Conservation (phyloP, 2,329 filamentous ascomycete species). For the Botrytis pseudocinerea region DNA sequence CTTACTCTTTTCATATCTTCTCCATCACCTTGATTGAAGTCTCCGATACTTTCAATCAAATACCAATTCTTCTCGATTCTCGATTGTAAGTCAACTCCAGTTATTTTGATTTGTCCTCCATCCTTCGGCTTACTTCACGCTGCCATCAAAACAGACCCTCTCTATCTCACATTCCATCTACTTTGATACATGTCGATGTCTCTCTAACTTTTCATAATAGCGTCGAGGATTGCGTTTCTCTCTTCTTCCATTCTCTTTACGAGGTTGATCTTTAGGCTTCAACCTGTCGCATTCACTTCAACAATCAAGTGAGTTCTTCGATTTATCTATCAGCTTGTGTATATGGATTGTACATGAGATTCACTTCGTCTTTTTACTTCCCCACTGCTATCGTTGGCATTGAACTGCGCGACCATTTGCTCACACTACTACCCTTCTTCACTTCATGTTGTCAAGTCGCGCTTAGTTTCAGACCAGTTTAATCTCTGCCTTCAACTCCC, state of each 20-base stretch:
- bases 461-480: neutral
- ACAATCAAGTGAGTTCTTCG: neutral
- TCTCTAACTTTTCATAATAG: neutral
- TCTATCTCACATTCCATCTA: neutral
- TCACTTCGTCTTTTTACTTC: neutral
- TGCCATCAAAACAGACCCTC: neutral
- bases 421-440: too few relatives aligned
- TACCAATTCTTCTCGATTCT: neutral
- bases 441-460: neutral
- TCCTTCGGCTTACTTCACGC: neutral
- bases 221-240: neutral
- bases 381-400: neutral
- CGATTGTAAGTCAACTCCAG: neutral
- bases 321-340: neutral
- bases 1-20: neutral
- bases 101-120: neutral
- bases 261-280: neutral
- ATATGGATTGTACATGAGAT: neutral
- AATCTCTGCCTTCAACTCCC: neutral
- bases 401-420: neutral
- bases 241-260: neutral
- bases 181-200: neutral
- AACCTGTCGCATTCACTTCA: constrained; percentile 1
- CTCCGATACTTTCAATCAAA: neutral
- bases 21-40: neutral